These are phyloP conservation scores for Starmera stellimalicola DNA, from an alignment of 1,139 yeast species.

Conservation along the genomic window DNA sequence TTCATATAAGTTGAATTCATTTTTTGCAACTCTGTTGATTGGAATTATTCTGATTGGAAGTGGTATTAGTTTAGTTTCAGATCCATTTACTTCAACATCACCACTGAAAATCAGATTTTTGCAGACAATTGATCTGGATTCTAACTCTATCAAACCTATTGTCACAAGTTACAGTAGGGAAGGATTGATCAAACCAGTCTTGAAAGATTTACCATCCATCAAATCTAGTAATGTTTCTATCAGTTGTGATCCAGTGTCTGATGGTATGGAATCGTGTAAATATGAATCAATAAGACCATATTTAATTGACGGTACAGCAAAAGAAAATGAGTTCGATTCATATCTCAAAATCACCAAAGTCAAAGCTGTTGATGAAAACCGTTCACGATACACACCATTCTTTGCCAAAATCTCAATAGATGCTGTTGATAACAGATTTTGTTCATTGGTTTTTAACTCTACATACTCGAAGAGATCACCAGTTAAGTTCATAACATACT, in stretches of 20 bases:
- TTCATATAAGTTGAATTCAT: slow-evolving; percentile 53
- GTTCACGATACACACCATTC: slow-evolving; percentile 56
- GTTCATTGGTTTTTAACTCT: slow-evolving; percentile 49
- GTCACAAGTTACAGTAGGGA: slow-evolving; percentile 45
- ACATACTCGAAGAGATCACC: slow-evolving; percentile 35
- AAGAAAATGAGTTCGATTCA: slow-evolving; percentile 27
- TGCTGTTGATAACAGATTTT: slow-evolving; percentile 55
- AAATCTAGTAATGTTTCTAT: slow-evolving; percentile 28
- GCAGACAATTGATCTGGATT: slow-evolving; percentile 42
- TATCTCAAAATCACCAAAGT: slow-evolving; percentile 42
- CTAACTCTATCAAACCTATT: slow-evolving; percentile 20
- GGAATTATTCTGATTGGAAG: slow-evolving; percentile 29
- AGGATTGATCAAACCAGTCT: slow-evolving; percentile 32
- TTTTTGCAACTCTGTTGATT: slow-evolving; percentile 34
- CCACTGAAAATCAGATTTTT: slow-evolving; percentile 67
- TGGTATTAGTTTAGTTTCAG: slow-evolving; percentile 26
- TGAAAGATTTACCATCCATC: slow-evolving; percentile 57
- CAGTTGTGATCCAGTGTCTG: slow-evolving; percentile 26
- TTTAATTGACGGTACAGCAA: slow-evolving; percentile 31
- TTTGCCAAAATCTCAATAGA: slow-evolving; percentile 51
- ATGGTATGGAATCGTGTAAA: slow-evolving; percentile 44
- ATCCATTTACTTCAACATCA: slow-evolving; percentile 46
- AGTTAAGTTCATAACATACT: slow-evolving; percentile 50
- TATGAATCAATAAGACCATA: slow-evolving; percentile 49
- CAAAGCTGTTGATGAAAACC: slow-evolving; percentile 31